Evolutionary conservation across 768 basidiomycete species (phyloP), one percentile per base, ranked within the genome.

Genomic region (Serendipita sp.): DNA sequence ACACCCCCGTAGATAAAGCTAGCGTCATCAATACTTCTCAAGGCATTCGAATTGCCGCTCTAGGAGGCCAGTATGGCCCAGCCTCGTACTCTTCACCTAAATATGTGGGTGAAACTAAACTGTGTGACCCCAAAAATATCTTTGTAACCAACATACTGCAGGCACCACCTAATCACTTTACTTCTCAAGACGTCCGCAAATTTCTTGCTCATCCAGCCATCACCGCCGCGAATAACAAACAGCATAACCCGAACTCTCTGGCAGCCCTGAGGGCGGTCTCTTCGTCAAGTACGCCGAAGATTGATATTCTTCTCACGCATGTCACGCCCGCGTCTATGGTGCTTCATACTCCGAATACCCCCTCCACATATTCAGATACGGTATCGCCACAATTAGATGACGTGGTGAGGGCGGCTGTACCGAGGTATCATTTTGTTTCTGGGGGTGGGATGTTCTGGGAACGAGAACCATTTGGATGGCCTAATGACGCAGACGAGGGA

Each of bases 391-490:
- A 85, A 16, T 73, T 89, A 3, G 82, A 86, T 65, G 84, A 88
- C 42, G 72, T 85, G 1, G 76, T 87, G 38, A 75, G 77, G 26
- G 79, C 78, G 64, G 81, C 80, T 26, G 86, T 85, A 68, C 93
- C 95, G 1, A 81, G 89, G 58, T 99, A 99, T 74, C 84, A 94
- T 68, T 90, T 98, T 69, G 81, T 86, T 22, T 79, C 81, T 56
- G 77, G 77, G 7, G 82, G 81, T 14, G 82, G 83, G 0, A 79
- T 78, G 61, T 99, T 96, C 71, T 98, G 94, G 93, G 96, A 99
- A 71, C 77, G 94, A 61, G 93, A 97, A 64, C 94, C 96, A 0
- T 95, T 85, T 70, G 71, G 80, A 3, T 97, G 93, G 93, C 81
- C 82, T 44, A 84, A 84, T 38, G 83, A 85, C 60, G 75, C 75